phyloP scores from a whole-genome alignment of 352 stramenopile species.

The Phytophthora sojae region DNA sequence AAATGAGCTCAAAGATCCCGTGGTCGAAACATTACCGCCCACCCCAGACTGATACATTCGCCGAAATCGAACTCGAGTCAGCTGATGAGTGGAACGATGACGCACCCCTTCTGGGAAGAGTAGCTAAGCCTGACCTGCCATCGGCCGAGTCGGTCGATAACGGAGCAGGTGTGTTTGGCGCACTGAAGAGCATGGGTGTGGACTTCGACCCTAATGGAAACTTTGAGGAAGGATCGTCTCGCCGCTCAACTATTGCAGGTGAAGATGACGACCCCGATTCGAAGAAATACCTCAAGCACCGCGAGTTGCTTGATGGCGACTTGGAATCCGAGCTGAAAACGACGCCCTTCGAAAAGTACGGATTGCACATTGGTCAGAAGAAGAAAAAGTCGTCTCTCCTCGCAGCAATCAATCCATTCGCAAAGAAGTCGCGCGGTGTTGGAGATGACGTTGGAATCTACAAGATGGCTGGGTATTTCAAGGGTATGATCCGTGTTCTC shows the following conservation, averaged over 20 bases:
- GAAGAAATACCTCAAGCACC: slow-evolving; percentile 84
- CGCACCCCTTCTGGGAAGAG: slow-evolving; percentile 51
- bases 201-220: slow-evolving; percentile 74
- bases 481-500: slow-evolving; percentile 92
- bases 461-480: slow-evolving; percentile 90
- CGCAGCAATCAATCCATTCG: slow-evolving; percentile 72
- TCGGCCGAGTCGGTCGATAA: slow-evolving; percentile 67
- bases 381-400: slow-evolving; percentile 75
- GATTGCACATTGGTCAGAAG: slow-evolving; percentile 82
- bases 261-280: slow-evolving; percentile 72
- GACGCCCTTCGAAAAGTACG: slow-evolving; percentile 92
- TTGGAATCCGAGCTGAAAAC: slow-evolving; percentile 82
- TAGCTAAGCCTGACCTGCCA: slow-evolving; percentile 31
- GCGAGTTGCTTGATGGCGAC: slow-evolving; percentile 69
- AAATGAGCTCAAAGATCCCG: slow-evolving; percentile 87
- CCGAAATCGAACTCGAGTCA: slow-evolving; percentile 73
- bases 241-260: slow-evolving; percentile 52
- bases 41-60: slow-evolving; percentile 72
- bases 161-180: slow-evolving; percentile 86
- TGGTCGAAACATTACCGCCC: slow-evolving; percentile 82
- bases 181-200: slow-evolving; percentile 86
- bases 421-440: slow-evolving; percentile 61
- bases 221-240: slow-evolving; percentile 65
- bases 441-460: slow-evolving; percentile 60
- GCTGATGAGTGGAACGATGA: slow-evolving; percentile 66